phyloP scores from a whole-genome alignment of 2,329 filamentous ascomycete species.

The Cyphellophora attinorum region DNA sequence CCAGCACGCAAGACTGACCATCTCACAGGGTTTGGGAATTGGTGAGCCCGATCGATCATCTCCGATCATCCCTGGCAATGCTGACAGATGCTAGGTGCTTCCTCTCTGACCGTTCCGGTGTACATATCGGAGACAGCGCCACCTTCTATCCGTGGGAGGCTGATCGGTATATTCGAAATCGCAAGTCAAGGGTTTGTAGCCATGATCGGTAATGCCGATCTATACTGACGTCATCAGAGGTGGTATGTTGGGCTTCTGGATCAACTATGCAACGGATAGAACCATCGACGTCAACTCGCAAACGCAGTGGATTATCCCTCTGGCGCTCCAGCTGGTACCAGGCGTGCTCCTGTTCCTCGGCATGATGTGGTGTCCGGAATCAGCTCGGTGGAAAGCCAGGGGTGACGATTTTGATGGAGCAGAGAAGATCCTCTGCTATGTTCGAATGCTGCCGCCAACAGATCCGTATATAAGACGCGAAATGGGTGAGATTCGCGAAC shows the following conservation, averaged over 20 bases:
- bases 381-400: slow-evolving; percentile 57
- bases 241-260: slow-evolving; percentile 37
- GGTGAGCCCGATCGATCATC: too few relatives aligned
- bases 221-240: slow-evolving; percentile 36
- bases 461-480: slow-evolving; percentile 49
- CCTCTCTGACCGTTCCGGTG: slow-evolving; percentile 54
- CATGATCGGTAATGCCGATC: too few relatives aligned
- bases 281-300: neutral
- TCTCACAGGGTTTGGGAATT: neutral
- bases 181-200: slow-evolving; percentile 21
- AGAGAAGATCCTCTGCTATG: slow-evolving; percentile 41
- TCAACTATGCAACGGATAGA: neutral
- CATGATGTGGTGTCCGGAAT: slow-evolving; percentile 55
- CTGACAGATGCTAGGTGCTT: too few relatives aligned
- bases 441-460: slow-evolving; percentile 44
- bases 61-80: too few relatives aligned
- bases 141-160: slow-evolving; percentile 53
- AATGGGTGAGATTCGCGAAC: slow-evolving; percentile 49
- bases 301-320: slow-evolving; percentile 50
- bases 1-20: too few relatives aligned
- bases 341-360: slow-evolving; percentile 50
- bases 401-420: slow-evolving; percentile 53
- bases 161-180: slow-evolving; percentile 59
- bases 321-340: slow-evolving; percentile 55
- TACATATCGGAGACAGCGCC: slow-evolving; percentile 54